Evolutionary conservation across 2,329 filamentous ascomycete genomes (phyloP), one percentile per base, ranked within the genome.

Genomic region (Hymenoscyphus fructigenus): DNA sequence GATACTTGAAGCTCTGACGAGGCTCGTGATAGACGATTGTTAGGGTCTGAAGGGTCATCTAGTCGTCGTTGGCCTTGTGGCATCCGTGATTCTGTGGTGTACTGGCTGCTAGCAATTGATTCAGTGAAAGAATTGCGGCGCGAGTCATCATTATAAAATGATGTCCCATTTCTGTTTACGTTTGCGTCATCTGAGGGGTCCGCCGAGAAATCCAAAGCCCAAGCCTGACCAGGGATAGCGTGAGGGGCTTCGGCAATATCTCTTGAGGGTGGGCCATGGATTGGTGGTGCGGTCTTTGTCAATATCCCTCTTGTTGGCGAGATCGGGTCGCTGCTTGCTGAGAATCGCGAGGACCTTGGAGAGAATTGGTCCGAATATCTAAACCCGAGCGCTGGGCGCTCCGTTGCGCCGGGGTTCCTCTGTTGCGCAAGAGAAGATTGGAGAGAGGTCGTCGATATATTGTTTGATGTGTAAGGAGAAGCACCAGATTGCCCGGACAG

Each of bases 161-260:
- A 72, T 1, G 70, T 71, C 10, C 70, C 68, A n/a, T 72, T 68
- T 36, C 72, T 67, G 36, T 64, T 71, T 57, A 80, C 79, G 65
- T 85, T 82, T 2, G 90, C 86, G 61, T 88, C 85, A 73, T 92
- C 91, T 1, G 91, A 91, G 47, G 64, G 61, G 14, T 60, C 61
- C 10, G 64, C 62, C 32, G 57, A 56, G 58, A 63, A 66, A 50
- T 66, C 64, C 71, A 93, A 93, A 69, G 91, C 91, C 91, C 91
- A 94, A 4, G 91, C 89, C 75, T 90, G 91, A 75, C 91, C 91
- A 76, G 92, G 92, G 12, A 90, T 93, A 5, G 91, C 91, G 75
- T 92, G 89, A 34, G 90, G 88, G 47, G 91, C 91, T 70, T 81
- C 88, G 73, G 85, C 89, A 79, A 83, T 91, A 73, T 80, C 86